phyloP scores from a whole-genome alignment of 352 stramenopile genomes.

The Pythium apleroticum region DNA sequence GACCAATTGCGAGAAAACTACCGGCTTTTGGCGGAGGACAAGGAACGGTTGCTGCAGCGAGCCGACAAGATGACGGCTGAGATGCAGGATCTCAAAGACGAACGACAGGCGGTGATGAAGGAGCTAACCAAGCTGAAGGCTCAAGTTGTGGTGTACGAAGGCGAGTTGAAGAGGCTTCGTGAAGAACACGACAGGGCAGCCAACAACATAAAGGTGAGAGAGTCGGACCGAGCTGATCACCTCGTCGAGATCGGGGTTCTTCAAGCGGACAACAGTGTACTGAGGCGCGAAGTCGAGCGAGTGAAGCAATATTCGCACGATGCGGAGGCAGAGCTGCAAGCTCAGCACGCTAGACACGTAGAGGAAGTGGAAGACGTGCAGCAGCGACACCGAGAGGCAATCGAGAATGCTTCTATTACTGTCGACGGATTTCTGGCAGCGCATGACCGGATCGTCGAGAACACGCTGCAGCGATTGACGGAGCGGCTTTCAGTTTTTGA shows the following conservation, averaged over 20 bases:
- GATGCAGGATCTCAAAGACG: not conserved
- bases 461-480: not conserved
- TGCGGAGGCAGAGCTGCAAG: not conserved
- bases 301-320: not conserved
- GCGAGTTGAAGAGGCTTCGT: not conserved
- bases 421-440: not conserved
- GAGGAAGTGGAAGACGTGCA: not conserved
- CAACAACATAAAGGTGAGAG: not conserved
- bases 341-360: not conserved
- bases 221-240: too few relatives aligned
- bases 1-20: conserved; percentile 36
- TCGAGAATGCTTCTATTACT: not conserved
- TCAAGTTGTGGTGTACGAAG: not conserved
- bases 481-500: not conserved
- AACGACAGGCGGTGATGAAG: not conserved
- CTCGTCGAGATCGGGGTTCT: conserved; percentile 14
- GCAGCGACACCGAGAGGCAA: not conserved
- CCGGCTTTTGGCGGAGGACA: conserved; percentile 17
- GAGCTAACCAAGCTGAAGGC: not conserved
- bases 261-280: not conserved
- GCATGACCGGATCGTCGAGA: not conserved
- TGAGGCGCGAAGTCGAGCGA: not conserved
- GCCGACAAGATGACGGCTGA: not conserved
- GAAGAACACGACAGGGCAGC: not conserved
- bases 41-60: not conserved